Percentiles rank a stretch among this genome's conserved stretches.
phyloP scores from a whole-genome alignment of 306 rosid species.

The Rosa multiflora region DNA sequence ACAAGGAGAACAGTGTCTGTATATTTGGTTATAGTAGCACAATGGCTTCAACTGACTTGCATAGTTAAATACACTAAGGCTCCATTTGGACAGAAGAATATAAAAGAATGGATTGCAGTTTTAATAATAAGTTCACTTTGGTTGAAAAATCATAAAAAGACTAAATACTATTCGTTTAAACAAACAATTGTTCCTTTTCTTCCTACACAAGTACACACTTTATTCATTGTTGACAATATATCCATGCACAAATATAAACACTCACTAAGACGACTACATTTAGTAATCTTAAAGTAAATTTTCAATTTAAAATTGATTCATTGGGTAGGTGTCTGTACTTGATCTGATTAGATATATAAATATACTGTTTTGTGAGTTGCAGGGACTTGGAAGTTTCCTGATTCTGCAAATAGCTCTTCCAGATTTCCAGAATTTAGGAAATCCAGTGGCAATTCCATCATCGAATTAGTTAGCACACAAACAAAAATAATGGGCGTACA shows the following conservation, averaged over 20 bases:
- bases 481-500: constrained; percentile 96
- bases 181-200: neutral
- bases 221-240: neutral
- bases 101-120: neutral
- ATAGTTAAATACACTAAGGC: neutral
- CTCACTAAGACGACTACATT: neutral
- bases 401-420: constrained; percentile 69
- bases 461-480: constrained; percentile 85
- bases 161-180: neutral
- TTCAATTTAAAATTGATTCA: neutral
- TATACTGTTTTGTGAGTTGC: constrained; percentile 40
- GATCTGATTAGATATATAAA: constrained; percentile 18
- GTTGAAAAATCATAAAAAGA: neutral
- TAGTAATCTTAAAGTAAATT: neutral
- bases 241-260: neutral
- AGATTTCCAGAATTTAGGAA: constrained; percentile 83
- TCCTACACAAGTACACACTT: neutral
- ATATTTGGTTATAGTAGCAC: neutral
- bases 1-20: neutral
- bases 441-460: constrained; percentile 73
- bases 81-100: neutral
- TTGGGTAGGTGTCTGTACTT: neutral
- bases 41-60: neutral
- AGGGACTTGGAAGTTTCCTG: constrained; percentile 90
- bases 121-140: neutral